Evolutionary conservation across 768 basidiomycete species (phyloP).

Genomic region (Pisolithus microcarpus): DNA sequence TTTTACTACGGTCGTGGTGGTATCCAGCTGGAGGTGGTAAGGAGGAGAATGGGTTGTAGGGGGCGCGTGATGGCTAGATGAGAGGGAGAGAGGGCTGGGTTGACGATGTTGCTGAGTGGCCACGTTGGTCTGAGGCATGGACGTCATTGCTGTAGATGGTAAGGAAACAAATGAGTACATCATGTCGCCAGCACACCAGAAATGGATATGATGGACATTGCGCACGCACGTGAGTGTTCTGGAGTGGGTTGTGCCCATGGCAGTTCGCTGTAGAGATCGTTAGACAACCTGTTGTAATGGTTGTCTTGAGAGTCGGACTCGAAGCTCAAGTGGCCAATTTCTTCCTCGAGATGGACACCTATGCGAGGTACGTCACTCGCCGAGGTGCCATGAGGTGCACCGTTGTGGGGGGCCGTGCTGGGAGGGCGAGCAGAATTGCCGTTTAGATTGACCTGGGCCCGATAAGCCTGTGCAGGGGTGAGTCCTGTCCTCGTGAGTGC

Average conservation of each 20-base stretch:
- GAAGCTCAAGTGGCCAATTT: conserved; percentile 51
- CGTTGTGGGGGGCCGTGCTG: conserved; percentile 23
- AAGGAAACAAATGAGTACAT: conserved; percentile 19
- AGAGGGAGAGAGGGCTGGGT: conserved; percentile 33
- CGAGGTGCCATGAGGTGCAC: conserved; percentile 15
- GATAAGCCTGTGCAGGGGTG: conserved; percentile 76
- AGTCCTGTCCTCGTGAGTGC: conserved; percentile 44
- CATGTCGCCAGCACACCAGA: conserved; percentile 20
- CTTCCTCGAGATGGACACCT: conserved; percentile 41
- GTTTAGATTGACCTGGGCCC: conserved; percentile 60
- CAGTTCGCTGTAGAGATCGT: conserved; percentile 49
- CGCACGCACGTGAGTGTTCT: conserved; percentile 39
- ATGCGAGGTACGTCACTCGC: conserved; percentile 31
- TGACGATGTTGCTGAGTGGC: conserved; percentile 23
- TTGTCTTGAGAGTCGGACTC: conserved; percentile 39
- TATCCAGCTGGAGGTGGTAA: conserved; percentile 53
- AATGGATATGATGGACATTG: conserved; percentile 15
- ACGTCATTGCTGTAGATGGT: conserved; percentile 15
- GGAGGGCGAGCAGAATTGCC: conserved; percentile 28
- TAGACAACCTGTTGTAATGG: conserved; percentile 31
- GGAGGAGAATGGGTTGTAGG: conserved; percentile 28
- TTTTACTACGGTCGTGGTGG: conserved; percentile 31
- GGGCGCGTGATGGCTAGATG: conserved; percentile 32
- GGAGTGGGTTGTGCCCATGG: conserved; percentile 40
- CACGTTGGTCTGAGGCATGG: conserved; percentile 19